Percentiles rank a stretch among this genome's conserved stretches.
Conservation (phyloP, 257 asterid species). For the Plantago ovata region DNA sequence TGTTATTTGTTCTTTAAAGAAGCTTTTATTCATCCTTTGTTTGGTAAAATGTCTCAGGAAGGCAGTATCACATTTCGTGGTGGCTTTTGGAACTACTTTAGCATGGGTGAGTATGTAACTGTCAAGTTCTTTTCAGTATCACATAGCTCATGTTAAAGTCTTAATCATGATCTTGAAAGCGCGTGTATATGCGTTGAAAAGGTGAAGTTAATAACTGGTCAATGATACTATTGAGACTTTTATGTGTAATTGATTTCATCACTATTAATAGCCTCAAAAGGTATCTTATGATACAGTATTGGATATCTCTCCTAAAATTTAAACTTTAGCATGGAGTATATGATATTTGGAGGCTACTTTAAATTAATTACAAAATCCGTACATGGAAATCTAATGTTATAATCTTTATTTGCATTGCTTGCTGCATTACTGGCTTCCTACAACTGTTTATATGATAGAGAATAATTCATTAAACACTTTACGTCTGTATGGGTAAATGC, state of each 20-base stretch:
- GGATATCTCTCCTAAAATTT: neutral
- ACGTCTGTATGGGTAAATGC: too few species aligned
- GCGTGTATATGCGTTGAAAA: neutral
- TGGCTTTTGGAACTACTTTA: conserved; percentile 79
- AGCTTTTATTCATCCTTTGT: too few species aligned
- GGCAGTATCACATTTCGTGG: conserved; percentile 60
- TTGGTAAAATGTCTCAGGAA: conserved; percentile 38
- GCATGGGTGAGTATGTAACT: conserved; percentile 57
- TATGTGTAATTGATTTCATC: neutral
- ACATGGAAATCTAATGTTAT: too few species aligned
- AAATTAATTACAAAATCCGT: neutral
- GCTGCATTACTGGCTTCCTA: too few species aligned
- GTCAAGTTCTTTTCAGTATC: neutral
- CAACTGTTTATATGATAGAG: too few species aligned
- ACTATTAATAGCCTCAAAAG: neutral
- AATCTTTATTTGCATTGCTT: too few species aligned
- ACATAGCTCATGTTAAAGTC: neutral
- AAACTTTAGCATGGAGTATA: neutral
- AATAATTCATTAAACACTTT: too few species aligned
- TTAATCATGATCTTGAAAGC: neutral
- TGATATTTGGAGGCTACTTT: neutral
- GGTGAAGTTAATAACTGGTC: too few species aligned
- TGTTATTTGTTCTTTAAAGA: too few species aligned
- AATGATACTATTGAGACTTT: too few species aligned
- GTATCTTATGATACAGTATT: neutral